A percentile compares a stretch with the other conserved stretches of the same genome.
phyloP scores from a whole-genome alignment of 768 basidiomycete species.

The Mycena galericulata region DNA sequence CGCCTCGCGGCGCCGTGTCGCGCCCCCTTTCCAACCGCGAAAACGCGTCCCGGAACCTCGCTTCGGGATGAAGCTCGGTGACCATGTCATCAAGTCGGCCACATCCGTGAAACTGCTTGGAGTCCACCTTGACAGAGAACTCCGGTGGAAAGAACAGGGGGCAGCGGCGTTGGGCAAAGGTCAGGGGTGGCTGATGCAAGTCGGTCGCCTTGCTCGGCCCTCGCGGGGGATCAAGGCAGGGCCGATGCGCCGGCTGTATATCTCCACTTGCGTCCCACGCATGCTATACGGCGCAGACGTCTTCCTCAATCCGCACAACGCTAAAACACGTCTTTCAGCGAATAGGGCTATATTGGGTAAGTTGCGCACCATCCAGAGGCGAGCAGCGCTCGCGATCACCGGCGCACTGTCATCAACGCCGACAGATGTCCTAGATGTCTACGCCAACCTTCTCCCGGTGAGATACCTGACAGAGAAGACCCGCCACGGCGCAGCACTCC shows the following conservation, averaged over 20 bases:
- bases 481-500: neutral
- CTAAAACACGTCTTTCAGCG: neutral
- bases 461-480: neutral
- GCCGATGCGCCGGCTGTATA: no score
- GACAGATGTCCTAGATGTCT: neutral
- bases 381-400: neutral
- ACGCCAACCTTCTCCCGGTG: neutral
- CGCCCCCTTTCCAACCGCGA: no score
- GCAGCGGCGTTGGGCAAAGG: slow-evolving; percentile 34
- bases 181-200: slow-evolving; percentile 31
- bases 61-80: neutral
- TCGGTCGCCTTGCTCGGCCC: slow-evolving; percentile 29
- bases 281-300: no score
- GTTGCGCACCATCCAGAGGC: neutral
- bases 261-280: no score
- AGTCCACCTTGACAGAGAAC: no score
- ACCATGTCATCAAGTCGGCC: slow-evolving; percentile 33
- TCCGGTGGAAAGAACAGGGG: no score
- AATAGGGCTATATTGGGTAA: neutral
- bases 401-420: no score
- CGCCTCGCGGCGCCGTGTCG: no score
- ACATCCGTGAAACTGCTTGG: slow-evolving; percentile 44
- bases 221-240: no score
- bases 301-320: neutral
- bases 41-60: no score